phyloP scores from a whole-genome alignment of 1,139 yeast genomes.

The Meyerozyma athensensis region DNA sequence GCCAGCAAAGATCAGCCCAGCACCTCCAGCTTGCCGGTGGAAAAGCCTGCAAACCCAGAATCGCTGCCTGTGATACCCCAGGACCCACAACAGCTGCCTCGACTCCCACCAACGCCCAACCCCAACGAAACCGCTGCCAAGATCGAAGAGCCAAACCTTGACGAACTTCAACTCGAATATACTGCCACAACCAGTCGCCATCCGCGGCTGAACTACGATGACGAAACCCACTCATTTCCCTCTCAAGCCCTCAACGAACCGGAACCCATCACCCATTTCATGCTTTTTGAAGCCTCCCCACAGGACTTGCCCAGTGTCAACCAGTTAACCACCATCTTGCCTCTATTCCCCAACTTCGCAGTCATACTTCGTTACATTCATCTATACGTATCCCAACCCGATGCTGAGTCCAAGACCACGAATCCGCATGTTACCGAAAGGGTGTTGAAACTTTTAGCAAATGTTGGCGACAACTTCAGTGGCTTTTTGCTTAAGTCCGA shows the following conservation, averaged over 20 bases:
- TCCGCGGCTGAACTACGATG: conserved; percentile 62
- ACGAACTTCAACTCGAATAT: conserved; percentile 21
- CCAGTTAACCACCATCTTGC: conserved; percentile 54
- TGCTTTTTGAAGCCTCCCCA: conserved; percentile 44
- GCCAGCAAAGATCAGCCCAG: conserved; percentile 7
- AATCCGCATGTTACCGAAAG: conserved; percentile 11
- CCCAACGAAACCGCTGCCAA: not conserved
- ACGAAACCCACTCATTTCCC: conserved; percentile 28
- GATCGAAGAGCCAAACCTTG: not conserved
- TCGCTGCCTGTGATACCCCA: conserved; percentile 7
- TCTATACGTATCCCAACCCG: conserved; percentile 17
- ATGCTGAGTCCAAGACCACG: conserved; percentile 9
- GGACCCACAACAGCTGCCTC: conserved; percentile 4
- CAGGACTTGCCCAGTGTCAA: conserved; percentile 25
- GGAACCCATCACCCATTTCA: conserved; percentile 72
- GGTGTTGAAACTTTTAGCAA: conserved; percentile 21
- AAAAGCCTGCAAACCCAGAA: not conserved
- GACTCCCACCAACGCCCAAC: conserved; percentile 9
- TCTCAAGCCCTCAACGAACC: conserved; percentile 25
- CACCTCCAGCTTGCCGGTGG: not conserved
- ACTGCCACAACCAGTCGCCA: conserved; percentile 44
- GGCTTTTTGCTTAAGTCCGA: conserved; percentile 39
- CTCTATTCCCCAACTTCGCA: conserved; percentile 60
- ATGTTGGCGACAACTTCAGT: conserved; percentile 30
- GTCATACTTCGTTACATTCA: conserved; percentile 40